Evolutionary conservation across 345 rosid genomes (phyloP).

Genomic region (Syzygium aromaticum): DNA sequence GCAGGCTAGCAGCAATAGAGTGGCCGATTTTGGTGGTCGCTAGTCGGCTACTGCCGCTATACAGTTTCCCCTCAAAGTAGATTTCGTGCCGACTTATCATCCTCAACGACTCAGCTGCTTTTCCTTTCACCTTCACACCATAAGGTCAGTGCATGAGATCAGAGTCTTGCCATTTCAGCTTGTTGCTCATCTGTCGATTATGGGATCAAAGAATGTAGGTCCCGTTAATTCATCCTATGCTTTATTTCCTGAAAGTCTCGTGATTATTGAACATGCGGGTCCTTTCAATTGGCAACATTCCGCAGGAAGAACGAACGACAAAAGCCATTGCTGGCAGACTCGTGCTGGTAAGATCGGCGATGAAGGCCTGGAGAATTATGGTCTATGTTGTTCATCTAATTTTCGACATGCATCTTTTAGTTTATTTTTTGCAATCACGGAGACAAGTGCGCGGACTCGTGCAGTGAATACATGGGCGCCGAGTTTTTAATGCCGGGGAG

Average conservation of each 20-base stretch:
- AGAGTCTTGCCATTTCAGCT: neutral
- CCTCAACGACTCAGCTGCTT: neutral
- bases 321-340: neutral
- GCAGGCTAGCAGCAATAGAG: neutral
- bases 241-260: neutral
- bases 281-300: neutral
- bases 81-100: neutral
- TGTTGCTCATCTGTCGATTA: neutral
- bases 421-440: neutral
- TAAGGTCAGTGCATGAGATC: neutral
- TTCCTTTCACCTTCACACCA: neutral
- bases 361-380: neutral
- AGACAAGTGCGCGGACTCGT: neutral
- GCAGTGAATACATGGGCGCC: accelerated
- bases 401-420: neutral
- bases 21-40: neutral
- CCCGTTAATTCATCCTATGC: neutral
- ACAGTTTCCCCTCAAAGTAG: neutral
- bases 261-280: neutral
- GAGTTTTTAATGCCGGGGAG: neutral
- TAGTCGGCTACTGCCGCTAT: neutral
- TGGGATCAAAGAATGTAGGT: neutral
- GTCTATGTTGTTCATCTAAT: neutral
- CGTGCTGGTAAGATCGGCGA: neutral
- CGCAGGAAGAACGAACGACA: neutral